These are phyloP conservation scores for Tardiomyces blankii DNA, from an alignment of 1,139 yeast species.

Conservation along the genomic window DNA sequence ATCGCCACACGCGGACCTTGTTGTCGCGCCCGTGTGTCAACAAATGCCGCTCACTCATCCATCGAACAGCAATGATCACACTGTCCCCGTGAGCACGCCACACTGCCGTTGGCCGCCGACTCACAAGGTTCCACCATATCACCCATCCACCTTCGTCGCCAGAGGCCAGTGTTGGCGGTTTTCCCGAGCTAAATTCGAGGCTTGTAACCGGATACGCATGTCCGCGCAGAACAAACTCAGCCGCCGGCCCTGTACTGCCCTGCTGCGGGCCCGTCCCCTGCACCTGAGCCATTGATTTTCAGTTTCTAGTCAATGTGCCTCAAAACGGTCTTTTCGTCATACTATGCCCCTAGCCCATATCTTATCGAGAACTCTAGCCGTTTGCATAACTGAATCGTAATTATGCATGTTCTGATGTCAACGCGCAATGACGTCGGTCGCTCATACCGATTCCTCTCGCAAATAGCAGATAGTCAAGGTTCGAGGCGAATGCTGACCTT, in stretches of 20 bases:
- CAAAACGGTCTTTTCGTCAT: too few relatives aligned
- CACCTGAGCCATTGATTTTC: too few relatives aligned
- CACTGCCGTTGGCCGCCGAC: slow-evolving; percentile 26
- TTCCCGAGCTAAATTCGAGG: slow-evolving; percentile 13
- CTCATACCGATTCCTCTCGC: too few relatives aligned
- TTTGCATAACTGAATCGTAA: too few relatives aligned
- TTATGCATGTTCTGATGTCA: too few relatives aligned
- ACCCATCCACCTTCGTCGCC: slow-evolving; percentile 32
- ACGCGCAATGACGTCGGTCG: too few relatives aligned
- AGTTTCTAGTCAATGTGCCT: too few relatives aligned
- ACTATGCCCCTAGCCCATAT: too few relatives aligned
- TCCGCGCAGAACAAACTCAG: slow-evolving; percentile 16
- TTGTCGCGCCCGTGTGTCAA: slow-evolving; percentile 32
- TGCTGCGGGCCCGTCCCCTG: too few relatives aligned
- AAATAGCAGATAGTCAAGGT: too few relatives aligned
- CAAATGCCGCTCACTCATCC: slow-evolving; percentile 9
- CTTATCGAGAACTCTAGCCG: too few relatives aligned
- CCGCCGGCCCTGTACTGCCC: not conserved
- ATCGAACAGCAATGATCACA: slow-evolving; percentile 10
- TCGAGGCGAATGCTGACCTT: too few relatives aligned
- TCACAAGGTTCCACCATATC: slow-evolving; percentile 26
- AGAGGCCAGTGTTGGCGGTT: slow-evolving; percentile 10
- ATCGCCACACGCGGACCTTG: slow-evolving; percentile 18
- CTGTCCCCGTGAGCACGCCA: slow-evolving; percentile 26
- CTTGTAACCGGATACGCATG: slow-evolving; percentile 20